A percentile compares a stretch with the other conserved stretches of the same genome.
Conservation (phyloP, 2,329 filamentous ascomycete genomes). For the Phialocephala subalpina region DNA sequence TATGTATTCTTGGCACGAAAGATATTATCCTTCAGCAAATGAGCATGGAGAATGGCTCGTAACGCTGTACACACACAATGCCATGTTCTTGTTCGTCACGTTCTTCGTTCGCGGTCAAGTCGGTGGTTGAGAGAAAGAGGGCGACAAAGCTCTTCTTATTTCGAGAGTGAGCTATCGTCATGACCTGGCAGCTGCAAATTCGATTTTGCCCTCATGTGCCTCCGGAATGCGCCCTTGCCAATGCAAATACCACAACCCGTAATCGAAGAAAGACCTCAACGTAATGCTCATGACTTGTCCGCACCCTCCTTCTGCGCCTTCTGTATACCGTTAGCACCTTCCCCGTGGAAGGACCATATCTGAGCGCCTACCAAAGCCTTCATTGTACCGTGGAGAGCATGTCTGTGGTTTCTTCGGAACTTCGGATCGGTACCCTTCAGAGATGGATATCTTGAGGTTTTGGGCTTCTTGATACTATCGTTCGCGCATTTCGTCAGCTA, state of each 20-base stretch:
- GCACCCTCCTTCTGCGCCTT: constrained; percentile 98
- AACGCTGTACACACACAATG: constrained; percentile 61
- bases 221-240: constrained; percentile 38
- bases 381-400: constrained; percentile 98
- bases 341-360: not conserved
- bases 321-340: constrained; percentile 56
- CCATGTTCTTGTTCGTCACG: constrained; percentile 39
- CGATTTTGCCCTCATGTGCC: constrained; percentile 33
- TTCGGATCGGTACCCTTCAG: constrained; percentile 99
- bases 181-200: constrained; percentile 33
- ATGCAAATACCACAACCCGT: constrained; percentile 41
- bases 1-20: constrained; percentile 57
- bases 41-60: constrained; percentile 50
- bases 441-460: constrained; percentile 98
- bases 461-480: constrained; percentile 98
- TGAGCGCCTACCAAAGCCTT: constrained; percentile 85
- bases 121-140: not conserved
- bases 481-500: constrained; percentile 9
- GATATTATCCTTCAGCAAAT: constrained; percentile 55
- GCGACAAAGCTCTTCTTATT: constrained; percentile 29
- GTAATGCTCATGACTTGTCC: constrained; percentile 76
- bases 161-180: constrained; percentile 40
- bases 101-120: not conserved
- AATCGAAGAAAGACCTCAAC: constrained; percentile 36
- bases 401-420: constrained; percentile 99